Base-by-base conservation (phyloP, 345 rosid species). In the Diplotaxis tenuifolia region DNA sequence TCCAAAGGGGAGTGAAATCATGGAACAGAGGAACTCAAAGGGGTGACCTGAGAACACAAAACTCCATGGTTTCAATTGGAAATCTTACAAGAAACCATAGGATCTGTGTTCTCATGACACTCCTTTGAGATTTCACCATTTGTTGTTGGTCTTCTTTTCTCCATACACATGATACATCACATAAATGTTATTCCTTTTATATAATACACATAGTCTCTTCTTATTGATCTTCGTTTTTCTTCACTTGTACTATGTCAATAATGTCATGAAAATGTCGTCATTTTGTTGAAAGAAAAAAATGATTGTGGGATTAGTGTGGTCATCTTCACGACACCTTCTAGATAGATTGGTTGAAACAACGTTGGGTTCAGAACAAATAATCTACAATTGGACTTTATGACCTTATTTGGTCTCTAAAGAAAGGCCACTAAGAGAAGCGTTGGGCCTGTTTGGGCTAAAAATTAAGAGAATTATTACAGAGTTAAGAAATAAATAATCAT, bases 71-170 rank as follows among this genome's bases (percentile, higher is more conserved):
- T 36, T 74, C 59, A 56, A 4, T 5, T 7, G 6, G 9, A 3
- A 55, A 47, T 73, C 4, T 15, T n/a, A 28, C 10, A 56, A 58
- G 62, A 65, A 61, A 40, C 70, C 38, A 68, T 0, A 68, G 49
- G 50, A 54, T 62, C 0, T 62, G 74, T 75, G 65, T 75, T 68
- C 70, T 62, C 79, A 75, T 68, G 50, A 20, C 79, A 75, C 74
- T 54, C 70, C 65, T 75, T 62, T 54, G 74, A 75, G n/a, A 68
- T 68, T 53, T 52, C 38, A 57, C 40, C 79, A 19, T 67, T 20
- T 53, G 29, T 54, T 68, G 20, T 52, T 68, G 0, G 68, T 40
- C 23, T 42, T 11, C 14, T 59, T 6, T 15, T 53, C 27, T 52
- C 14, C 14, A 52, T 20, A 15, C n/a, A n/a, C n/a, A n/a, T n/a